Base-by-base conservation (phyloP, 202 grass and related monocot genomes). In the Zizania palustris region DNA sequence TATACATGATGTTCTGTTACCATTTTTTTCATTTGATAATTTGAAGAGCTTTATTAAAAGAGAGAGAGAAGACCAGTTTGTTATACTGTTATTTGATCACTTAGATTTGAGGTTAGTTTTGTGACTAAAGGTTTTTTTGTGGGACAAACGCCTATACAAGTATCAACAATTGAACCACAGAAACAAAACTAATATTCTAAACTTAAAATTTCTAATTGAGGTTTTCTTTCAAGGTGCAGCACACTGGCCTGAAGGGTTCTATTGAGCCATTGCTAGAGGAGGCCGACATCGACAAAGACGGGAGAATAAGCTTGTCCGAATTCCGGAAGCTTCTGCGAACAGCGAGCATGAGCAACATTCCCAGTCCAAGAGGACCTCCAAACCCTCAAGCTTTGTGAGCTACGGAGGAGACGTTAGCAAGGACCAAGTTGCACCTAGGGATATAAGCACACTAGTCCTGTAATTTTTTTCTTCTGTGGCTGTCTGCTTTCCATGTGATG, bases 271-370 rank as follows among this genome's bases (percentile, higher is more conserved):
- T 98, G 50, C 53, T 98, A 67, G 85, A 98, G 83, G 96, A 98
- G 71, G 96, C 95, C 0, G 95, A 95, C 73, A 88, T 98, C 3
- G 91, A 98, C 51, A 95, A 98, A 80, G 91, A 95, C n/a, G 91
- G 95, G 66, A 93, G 80, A 68, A 98, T 98, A 84, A 98, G 91
- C 83, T 79, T 98, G 70, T 92, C 85, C 0, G 96, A 98, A 64
- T 98, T 98, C 63, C 89, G 89, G 45, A 98, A 95, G 60, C 96
- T 98, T 40, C 81, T 98, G 49, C 78, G 96, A 48, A 98, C 91
- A 1, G 96, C 96, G 1, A 98, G 96, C 96, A 98, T 98, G 91
- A 89, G 90, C 75, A 92, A 93, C 50, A 71, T 95, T 56, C 96
- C 96, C 18, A 98, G 96, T 60, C 96, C 96, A 72, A 90, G 87